A percentile compares a stretch with the other conserved stretches of the same genome.
Evolutionary conservation across 106 monocot species (phyloP).

Genomic region (Dendrobium huoshanense): DNA sequence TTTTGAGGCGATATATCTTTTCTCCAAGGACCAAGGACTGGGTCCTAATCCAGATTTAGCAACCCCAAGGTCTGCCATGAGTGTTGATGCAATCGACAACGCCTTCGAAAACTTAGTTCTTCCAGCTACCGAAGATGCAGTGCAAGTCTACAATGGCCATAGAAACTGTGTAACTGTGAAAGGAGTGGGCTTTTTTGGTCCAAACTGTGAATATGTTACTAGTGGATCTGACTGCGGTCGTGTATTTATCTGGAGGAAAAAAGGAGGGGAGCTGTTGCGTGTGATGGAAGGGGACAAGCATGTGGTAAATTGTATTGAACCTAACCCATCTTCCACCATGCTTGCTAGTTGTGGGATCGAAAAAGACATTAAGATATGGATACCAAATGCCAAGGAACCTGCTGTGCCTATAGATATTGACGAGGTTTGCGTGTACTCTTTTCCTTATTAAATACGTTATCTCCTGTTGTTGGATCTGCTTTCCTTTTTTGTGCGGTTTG

Average conservation of each 20-base stretch:
- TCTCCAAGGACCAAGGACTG: slow-evolving; percentile 62
- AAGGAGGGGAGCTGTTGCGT: slow-evolving; percentile 65
- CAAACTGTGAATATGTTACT: slow-evolving; percentile 79
- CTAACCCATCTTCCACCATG: slow-evolving; percentile 53
- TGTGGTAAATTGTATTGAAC: slow-evolving; percentile 86
- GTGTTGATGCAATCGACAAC: neutral
- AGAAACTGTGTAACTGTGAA: slow-evolving; percentile 70
- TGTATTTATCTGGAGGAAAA: slow-evolving; percentile 93
- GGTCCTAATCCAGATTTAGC: slow-evolving; percentile 28
- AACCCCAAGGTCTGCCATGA: slow-evolving; percentile 8
- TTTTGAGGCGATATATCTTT: slow-evolving; percentile 79
- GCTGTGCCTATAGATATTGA: slow-evolving; percentile 43
- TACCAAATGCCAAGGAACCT: slow-evolving; percentile 54
- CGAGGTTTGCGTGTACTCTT: slow-evolving; percentile 47
- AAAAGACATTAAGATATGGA: slow-evolving; percentile 84
- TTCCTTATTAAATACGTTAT: neutral
- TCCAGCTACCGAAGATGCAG: slow-evolving; percentile 4
- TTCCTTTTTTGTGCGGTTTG: neutral
- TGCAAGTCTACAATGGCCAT: slow-evolving; percentile 57
- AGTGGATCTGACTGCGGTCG: slow-evolving; percentile 97
- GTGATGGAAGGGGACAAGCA: slow-evolving; percentile 83
- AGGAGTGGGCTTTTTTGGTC: slow-evolving; percentile 85
- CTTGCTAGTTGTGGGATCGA: slow-evolving; percentile 92
- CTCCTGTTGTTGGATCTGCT: neutral
- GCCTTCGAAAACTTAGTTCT: neutral